These are phyloP conservation scores for Beauveria sp. DNA, from an alignment of 2,329 filamentous ascomycete genomes.

Conservation along the genomic window DNA sequence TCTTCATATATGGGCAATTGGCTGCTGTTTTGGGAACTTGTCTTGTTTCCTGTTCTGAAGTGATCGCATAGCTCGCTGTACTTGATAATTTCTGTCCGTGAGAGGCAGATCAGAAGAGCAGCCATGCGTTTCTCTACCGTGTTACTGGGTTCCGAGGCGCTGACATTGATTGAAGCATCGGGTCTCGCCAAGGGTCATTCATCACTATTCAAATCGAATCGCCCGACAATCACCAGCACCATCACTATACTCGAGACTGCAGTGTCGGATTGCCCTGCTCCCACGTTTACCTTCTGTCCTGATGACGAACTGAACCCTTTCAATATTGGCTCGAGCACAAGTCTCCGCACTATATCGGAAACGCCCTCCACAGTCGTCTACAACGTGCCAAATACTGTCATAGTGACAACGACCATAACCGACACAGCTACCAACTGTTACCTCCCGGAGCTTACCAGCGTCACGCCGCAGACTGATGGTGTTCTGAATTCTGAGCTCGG, in stretches of 20 bases:
- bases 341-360: background rate
- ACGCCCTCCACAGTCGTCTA: background rate
- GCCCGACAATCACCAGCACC: background rate
- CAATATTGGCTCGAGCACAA: background rate
- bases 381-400: background rate
- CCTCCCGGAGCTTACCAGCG: background rate
- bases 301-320: background rate
- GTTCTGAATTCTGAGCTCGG: background rate
- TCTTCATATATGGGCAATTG: background rate
- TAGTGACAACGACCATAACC: background rate
- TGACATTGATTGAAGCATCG: slow-evolving; percentile 1
- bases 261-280: background rate
- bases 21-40: background rate
- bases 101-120: background rate
- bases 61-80: background rate
- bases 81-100: background rate
- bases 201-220: background rate
- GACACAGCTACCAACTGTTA: background rate
- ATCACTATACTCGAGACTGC: background rate
- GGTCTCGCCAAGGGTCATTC: background rate
- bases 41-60: background rate
- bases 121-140: background rate
- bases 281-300: background rate
- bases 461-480: slow-evolving; percentile 2
- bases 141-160: background rate